phyloP scores from a whole-genome alignment of 2,329 filamentous ascomycete genomes.

The Periglandula ipomoeae region DNA sequence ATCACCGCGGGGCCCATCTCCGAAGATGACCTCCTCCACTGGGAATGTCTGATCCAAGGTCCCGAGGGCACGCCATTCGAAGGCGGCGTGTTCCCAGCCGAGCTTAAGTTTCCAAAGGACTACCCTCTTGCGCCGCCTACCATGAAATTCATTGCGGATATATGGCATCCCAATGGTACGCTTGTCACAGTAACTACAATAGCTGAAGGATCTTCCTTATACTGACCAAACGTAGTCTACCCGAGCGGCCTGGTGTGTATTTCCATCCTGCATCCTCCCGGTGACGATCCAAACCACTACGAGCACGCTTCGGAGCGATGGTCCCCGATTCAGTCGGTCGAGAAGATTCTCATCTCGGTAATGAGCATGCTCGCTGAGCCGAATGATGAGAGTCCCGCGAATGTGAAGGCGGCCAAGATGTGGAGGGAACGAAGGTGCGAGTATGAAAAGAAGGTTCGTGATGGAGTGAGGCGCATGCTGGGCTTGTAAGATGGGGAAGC shows the following conservation, averaged over 20 bases:
- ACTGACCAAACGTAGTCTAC: conserved; percentile 55
- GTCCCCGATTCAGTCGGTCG: conserved; percentile 93
- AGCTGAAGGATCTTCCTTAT: conserved; percentile 3
- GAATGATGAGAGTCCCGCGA: conserved; percentile 93
- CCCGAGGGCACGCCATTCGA: conserved; percentile 95
- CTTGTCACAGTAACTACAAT: too few relatives aligned
- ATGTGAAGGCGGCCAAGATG: conserved; percentile 93
- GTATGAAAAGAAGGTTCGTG: conserved; percentile 79
- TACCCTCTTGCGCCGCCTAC: conserved; percentile 94
- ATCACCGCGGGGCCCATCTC: conserved; percentile 89
- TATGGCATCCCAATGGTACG: conserved; percentile 96
- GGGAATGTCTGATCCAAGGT: conserved; percentile 94
- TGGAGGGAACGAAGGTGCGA: conserved; percentile 78
- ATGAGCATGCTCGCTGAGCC: conserved; percentile 98
- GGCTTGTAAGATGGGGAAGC: conserved; percentile 46
- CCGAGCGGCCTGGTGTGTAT: conserved; percentile 89
- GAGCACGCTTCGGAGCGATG: conserved; percentile 92
- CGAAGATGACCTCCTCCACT: conserved; percentile 91
- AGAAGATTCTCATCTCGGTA: conserved; percentile 93
- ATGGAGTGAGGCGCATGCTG: conserved; percentile 69
- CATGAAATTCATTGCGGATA: conserved; percentile 89
- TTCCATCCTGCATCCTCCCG: conserved; percentile 92
- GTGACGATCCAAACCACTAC: conserved; percentile 97
- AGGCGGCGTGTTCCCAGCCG: conserved; percentile 89
- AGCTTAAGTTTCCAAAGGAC: conserved; percentile 89